Evolutionary conservation across 1,139 yeast species (phyloP).

Genomic region (Casaregolazyma lundiana): DNA sequence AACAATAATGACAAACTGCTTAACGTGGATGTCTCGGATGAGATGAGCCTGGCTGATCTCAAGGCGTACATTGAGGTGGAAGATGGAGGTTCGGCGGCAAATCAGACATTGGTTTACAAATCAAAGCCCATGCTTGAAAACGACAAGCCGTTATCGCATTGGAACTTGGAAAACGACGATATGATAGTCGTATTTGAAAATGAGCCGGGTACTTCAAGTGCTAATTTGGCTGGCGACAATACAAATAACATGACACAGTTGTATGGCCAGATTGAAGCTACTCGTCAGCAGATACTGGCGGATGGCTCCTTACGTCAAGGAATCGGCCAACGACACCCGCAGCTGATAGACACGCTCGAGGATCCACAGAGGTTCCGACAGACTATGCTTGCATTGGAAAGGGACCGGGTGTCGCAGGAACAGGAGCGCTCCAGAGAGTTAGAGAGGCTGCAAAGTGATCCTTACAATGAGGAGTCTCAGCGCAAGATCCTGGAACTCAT

Average conservation of each 20-base stretch:
- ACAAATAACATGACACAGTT: conserved; percentile 25
- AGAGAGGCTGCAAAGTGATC: conserved; percentile 50
- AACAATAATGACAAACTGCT: conserved; percentile 29
- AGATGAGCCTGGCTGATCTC: conserved; percentile 63
- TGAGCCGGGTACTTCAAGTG: conserved; percentile 11
- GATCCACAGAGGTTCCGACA: conserved; percentile 52
- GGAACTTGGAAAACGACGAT: conserved; percentile 54
- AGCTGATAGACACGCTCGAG: conserved; percentile 39
- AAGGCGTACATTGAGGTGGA: conserved; percentile 77
- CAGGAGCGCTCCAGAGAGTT: conserved; percentile 46
- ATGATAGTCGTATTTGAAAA: conserved; percentile 41
- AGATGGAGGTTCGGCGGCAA: conserved; percentile 40
- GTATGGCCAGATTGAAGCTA: conserved; percentile 30
- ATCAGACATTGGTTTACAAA: conserved; percentile 5
- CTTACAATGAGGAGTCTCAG: conserved; percentile 72
- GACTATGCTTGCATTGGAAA: conserved; percentile 37
- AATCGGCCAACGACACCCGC: conserved; percentile 34
- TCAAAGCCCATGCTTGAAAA: conserved; percentile 48
- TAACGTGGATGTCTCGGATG: conserved; percentile 57
- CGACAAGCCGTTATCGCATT: conserved; percentile 42
- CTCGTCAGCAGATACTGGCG: conserved; percentile 33
- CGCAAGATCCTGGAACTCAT: conserved; percentile 62
- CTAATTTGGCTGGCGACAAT: conserved; percentile 24
- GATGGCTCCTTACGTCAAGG: conserved; percentile 33
- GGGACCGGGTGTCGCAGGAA: conserved; percentile 30